Evolutionary conservation across 495 filamentous ascomycete species (phyloP).

Genomic region (Melanomma pulvis-pyrius): DNA sequence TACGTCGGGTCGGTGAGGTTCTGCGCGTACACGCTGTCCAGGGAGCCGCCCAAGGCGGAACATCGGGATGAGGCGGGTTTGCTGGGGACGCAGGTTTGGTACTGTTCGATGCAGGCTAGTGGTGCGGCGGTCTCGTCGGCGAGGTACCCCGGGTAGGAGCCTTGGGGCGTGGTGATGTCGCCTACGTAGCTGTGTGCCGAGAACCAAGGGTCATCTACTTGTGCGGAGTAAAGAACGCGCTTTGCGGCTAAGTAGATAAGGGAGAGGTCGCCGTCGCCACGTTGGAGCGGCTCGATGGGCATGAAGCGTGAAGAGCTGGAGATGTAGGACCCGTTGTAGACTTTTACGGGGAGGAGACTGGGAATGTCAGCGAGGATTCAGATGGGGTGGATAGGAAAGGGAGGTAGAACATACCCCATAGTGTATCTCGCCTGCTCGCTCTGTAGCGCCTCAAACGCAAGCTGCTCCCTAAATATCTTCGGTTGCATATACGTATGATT

Average conservation of each 20-base stretch:
- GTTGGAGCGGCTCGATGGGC: slow-evolving; percentile 10
- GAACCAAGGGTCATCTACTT: slow-evolving; percentile 21
- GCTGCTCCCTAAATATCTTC: not conserved
- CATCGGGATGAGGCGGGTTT: slow-evolving; percentile 1
- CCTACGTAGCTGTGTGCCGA: slow-evolving; percentile 9
- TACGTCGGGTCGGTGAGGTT: not conserved
- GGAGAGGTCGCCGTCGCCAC: slow-evolving; percentile 15
- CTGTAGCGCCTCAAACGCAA: not conserved
- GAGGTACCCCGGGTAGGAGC: not conserved
- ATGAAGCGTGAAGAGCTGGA: not conserved
- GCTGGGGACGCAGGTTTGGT: slow-evolving; percentile 29
- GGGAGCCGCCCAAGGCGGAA: slow-evolving; percentile 9
- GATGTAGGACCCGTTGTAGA: not conserved
- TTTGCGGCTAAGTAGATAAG: slow-evolving; percentile 9
- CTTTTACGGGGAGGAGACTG: not conserved
- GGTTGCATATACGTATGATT: not conserved
- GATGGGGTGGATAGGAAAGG: not conserved
- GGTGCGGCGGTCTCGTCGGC: slow-evolving; percentile 8
- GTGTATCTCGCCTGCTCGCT: not conserved
- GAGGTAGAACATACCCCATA: not conserved
- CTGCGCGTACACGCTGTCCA: not conserved
- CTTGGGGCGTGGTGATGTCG: not conserved
- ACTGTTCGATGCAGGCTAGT: slow-evolving; percentile 16
- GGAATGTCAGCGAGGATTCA: not conserved
- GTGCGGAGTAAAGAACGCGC: slow-evolving; percentile 1